A percentile compares a stretch with the other conserved stretches of the same genome.
Conservation (phyloP, 176 grass and related monocot genomes). For the Luzula sylvatica region DNA sequence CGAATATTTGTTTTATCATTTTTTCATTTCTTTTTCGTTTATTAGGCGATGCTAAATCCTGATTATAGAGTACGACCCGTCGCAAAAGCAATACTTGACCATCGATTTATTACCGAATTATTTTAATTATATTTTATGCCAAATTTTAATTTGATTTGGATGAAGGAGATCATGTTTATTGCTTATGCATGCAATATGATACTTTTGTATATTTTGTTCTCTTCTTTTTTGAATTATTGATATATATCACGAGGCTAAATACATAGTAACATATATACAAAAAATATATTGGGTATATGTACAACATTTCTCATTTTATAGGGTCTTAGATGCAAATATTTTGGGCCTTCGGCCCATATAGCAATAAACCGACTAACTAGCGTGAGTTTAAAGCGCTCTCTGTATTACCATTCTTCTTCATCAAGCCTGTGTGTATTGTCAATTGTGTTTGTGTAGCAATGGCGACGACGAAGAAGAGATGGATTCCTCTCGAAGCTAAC, state of each 20-base stretch:
- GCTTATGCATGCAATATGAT: no score
- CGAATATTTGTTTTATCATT: no score
- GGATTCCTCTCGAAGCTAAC: conserved; percentile 85
- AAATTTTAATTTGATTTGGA: no score
- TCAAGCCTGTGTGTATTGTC: neutral
- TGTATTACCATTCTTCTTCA: neutral
- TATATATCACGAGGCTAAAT: no score
- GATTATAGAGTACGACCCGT: conserved; percentile 68
- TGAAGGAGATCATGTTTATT: no score
- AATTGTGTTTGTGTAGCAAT: neutral
- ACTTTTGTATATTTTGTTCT: no score
- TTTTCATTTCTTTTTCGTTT: conserved; percentile 1
- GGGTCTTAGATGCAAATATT: no score
- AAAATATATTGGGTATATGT: no score
- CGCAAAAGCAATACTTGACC: conserved; percentile 70
- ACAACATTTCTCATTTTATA: no score
- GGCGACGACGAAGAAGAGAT: conserved; percentile 47
- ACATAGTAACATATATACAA: no score
- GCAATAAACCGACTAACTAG: neutral
- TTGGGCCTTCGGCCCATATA: no score
- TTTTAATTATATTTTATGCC: conserved; percentile 26
- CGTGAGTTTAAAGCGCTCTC: conserved; percentile 11
- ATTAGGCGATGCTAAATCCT: conserved; percentile 72
- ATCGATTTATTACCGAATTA: conserved; percentile 67
- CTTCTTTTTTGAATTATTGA: no score